Percentiles rank a stretch among this genome's conserved stretches.
Conservation (phyloP, 495 filamentous ascomycete genomes). For the Tuber indicum region DNA sequence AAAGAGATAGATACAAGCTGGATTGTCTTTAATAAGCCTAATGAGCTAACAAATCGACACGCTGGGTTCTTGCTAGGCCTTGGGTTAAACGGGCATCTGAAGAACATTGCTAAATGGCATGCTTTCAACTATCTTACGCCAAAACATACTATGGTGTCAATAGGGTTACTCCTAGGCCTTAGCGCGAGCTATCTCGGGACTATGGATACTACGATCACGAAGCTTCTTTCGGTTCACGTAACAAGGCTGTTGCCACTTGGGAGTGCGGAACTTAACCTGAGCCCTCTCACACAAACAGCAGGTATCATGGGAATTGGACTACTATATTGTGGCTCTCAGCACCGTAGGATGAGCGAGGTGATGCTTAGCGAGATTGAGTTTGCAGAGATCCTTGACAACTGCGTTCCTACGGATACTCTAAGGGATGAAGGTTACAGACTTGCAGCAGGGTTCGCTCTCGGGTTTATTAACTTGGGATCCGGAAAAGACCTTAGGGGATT, state of each 20-base stretch:
- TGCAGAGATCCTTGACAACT: constrained; percentile 60
- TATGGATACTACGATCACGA: constrained; percentile 90
- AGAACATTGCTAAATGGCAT: constrained; percentile 90
- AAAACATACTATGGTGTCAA: constrained; percentile 98
- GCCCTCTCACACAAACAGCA: constrained; percentile 87
- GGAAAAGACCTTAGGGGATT: constrained; percentile 81
- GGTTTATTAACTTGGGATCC: constrained; percentile 89
- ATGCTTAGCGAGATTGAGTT: constrained; percentile 97
- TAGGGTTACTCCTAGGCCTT: constrained; percentile 84
- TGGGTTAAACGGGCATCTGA: constrained; percentile 93
- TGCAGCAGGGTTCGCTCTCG: constrained; percentile 87
- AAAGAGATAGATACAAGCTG: constrained; percentile 96
- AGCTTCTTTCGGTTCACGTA: constrained; percentile 95
- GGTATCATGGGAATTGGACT: constrained; percentile 97
- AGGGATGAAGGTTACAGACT: constrained; percentile 92
- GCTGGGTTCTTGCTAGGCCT: constrained; percentile 87
- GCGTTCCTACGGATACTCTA: constrained; percentile 57
- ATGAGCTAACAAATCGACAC: constrained; percentile 84
- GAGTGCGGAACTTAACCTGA: constrained; percentile 88
- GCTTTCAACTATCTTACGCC: constrained; percentile 97
- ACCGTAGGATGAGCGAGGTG: constrained; percentile 96
- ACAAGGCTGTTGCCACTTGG: constrained; percentile 86
- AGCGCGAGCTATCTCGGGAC: constrained; percentile 91
- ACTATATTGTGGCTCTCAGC: constrained; percentile 89
- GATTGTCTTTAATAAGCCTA: constrained; percentile 96